Evolutionary conservation across 108 stramenopile genomes (phyloP).

Genomic region (Cylindrotheca closterium): DNA sequence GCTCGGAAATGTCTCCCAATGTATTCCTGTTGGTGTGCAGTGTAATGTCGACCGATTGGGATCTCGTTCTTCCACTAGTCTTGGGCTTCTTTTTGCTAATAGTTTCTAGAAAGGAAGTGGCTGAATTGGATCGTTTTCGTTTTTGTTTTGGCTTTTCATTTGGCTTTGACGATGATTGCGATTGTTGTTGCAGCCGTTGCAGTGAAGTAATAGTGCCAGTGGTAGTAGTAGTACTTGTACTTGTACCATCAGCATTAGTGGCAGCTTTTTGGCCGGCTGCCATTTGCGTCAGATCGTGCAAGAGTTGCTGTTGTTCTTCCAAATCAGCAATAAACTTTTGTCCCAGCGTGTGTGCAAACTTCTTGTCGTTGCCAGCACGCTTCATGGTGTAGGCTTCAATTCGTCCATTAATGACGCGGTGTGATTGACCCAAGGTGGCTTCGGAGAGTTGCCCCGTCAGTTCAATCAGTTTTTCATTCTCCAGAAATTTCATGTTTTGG

Average conservation of each 20-base stretch:
- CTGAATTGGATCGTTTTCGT: slow-evolving; percentile 13
- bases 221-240: not conserved
- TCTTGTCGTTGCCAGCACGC: slow-evolving; percentile 80
- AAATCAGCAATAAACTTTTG: slow-evolving; percentile 75
- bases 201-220: not conserved
- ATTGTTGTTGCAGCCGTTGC: not conserved
- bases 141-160: no score
- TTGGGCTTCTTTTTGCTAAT: slow-evolving; percentile 6
- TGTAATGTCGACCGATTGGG: slow-evolving; percentile 46
- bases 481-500: slow-evolving; percentile 80
- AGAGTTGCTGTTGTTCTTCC: slow-evolving; percentile 41
- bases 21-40: slow-evolving; percentile 32
- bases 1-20: slow-evolving; percentile 68
- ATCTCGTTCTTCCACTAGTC: slow-evolving; percentile 29
- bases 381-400: slow-evolving; percentile 89
- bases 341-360: slow-evolving; percentile 74
- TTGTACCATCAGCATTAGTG: not conserved
- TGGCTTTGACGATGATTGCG: not conserved
- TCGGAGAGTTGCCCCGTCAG: slow-evolving; percentile 72
- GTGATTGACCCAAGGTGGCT: slow-evolving; percentile 43
- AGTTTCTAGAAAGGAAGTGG: slow-evolving; percentile 14
- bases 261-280: not conserved
- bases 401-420: slow-evolving; percentile 77
- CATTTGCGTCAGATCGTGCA: slow-evolving; percentile 25
- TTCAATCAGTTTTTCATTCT: slow-evolving; percentile 72